Conservation (phyloP, 2,329 filamentous ascomycete genomes). For the Alternaria sp. region DNA sequence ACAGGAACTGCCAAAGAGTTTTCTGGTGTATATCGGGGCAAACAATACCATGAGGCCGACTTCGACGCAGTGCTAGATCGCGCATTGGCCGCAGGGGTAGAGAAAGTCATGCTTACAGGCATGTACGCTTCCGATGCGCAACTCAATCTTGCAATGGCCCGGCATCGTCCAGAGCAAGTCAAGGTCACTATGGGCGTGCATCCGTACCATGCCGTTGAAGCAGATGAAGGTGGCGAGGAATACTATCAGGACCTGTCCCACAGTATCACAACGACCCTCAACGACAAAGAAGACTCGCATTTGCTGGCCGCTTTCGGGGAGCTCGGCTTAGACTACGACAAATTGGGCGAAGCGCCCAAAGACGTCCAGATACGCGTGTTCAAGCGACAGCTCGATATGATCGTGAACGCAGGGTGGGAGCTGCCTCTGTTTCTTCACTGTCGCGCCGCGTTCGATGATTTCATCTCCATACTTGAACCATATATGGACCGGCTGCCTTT, state of each 20-base stretch:
- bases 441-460: constrained; percentile 56
- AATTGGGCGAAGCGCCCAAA: constrained; percentile 55
- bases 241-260: constrained; percentile 41
- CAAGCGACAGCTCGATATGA: constrained; percentile 54
- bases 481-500: constrained; percentile 52
- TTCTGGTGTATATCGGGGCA: constrained; percentile 59
- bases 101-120: constrained; percentile 51
- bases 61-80: constrained; percentile 12
- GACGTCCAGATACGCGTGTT: constrained; percentile 55
- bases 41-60: constrained; percentile 10
- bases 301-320: constrained; percentile 60
- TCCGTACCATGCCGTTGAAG: constrained; percentile 60
- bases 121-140: constrained; percentile 56
- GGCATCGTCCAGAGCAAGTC: constrained; percentile 41
- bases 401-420: constrained; percentile 41
- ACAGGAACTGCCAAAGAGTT: constrained; percentile 55
- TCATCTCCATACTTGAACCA: constrained; percentile 53
- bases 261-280: constrained; percentile 30
- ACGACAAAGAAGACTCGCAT: constrained; percentile 15
- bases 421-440: constrained; percentile 57
- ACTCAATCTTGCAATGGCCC: constrained; percentile 34
- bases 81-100: constrained; percentile 50
- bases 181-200: constrained; percentile 61
- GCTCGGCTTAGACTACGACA: constrained; percentile 62
- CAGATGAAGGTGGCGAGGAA: constrained; percentile 43